These are phyloP conservation scores for Nakazawaea wyomingensis DNA, from an alignment of 805 yeast species.

Conservation along the genomic window DNA sequence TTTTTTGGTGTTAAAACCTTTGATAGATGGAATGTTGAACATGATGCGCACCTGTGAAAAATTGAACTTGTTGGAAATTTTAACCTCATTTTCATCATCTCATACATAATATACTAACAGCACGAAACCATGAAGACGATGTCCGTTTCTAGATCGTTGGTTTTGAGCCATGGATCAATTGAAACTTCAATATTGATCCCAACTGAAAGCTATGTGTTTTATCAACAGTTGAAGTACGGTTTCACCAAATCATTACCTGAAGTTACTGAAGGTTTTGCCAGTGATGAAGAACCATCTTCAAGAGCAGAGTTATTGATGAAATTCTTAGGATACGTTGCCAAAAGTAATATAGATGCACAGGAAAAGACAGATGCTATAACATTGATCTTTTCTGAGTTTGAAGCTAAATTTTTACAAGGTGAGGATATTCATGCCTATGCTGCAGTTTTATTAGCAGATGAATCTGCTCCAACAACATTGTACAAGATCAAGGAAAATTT, in stretches of 20 bases:
- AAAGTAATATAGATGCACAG: conserved; percentile 20
- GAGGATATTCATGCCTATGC: conserved; percentile 88
- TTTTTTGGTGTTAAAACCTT: not conserved
- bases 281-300: conserved; percentile 82
- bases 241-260: conserved; percentile 73
- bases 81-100: not conserved
- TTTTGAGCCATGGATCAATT: conserved; percentile 76
- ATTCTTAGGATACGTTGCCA: conserved; percentile 68
- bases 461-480: conserved; percentile 57
- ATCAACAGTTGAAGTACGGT: conserved; percentile 84
- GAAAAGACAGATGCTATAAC: conserved; percentile 54
- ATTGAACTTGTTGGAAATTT: conserved; percentile 1
- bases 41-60: conserved; percentile 1
- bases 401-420: conserved; percentile 67
- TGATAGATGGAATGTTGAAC: not conserved
- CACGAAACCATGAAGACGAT: not conserved
- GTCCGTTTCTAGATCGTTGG: conserved; percentile 59
- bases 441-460: conserved; percentile 56
- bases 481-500: conserved; percentile 64
- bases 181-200: conserved; percentile 90
- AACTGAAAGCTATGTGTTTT: conserved; percentile 68
- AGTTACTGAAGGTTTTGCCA: conserved; percentile 78
- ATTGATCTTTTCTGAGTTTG: conserved; percentile 76
- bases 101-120: too few species aligned
- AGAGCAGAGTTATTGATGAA: conserved; percentile 80